phyloP scores from a whole-genome alignment of 78 protist genomes.

The Polysphondylium violaceum region DNA sequence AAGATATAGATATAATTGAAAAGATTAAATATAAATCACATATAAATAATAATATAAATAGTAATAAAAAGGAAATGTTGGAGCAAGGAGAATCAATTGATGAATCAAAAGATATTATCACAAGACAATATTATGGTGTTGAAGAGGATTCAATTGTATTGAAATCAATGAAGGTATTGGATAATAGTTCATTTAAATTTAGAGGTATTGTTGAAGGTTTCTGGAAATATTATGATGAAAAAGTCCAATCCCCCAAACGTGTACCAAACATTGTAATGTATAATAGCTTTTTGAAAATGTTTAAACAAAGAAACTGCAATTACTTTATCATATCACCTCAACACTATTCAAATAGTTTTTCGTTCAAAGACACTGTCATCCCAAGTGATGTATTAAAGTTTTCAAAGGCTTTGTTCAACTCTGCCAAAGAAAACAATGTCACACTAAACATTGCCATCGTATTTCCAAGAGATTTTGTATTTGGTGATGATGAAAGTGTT shows the following conservation, averaged over 20 bases:
- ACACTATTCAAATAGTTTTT: not conserved
- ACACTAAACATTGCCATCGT: constrained; percentile 26
- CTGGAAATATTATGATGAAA: not conserved
- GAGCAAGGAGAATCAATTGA: not conserved
- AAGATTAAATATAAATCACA: too few species aligned
- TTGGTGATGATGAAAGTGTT: not conserved
- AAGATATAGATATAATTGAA: not conserved
- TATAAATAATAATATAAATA: too few species aligned
- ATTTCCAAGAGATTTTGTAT: constrained; percentile 52
- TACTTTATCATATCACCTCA: constrained; percentile 50
- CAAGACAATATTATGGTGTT: constrained; percentile 70
- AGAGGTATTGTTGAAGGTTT: constrained; percentile 70
- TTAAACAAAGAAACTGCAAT: constrained; percentile 16
- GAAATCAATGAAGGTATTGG: constrained; percentile 2
- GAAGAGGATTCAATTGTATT: constrained; percentile 58
- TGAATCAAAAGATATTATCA: constrained; percentile 11
- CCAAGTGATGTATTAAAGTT: constrained; percentile 31
- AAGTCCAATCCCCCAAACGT: not conserved
- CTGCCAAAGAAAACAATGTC: not conserved
- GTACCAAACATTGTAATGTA: constrained; percentile 15
- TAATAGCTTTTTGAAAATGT: not conserved
- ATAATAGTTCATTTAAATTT: constrained; percentile 1
- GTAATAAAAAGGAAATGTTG: constrained; percentile 4
- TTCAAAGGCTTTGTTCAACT: constrained; percentile 8
- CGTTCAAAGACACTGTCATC: not conserved